phyloP scores from a whole-genome alignment of 345 rosid species.

The Corchorus olitorius region DNA sequence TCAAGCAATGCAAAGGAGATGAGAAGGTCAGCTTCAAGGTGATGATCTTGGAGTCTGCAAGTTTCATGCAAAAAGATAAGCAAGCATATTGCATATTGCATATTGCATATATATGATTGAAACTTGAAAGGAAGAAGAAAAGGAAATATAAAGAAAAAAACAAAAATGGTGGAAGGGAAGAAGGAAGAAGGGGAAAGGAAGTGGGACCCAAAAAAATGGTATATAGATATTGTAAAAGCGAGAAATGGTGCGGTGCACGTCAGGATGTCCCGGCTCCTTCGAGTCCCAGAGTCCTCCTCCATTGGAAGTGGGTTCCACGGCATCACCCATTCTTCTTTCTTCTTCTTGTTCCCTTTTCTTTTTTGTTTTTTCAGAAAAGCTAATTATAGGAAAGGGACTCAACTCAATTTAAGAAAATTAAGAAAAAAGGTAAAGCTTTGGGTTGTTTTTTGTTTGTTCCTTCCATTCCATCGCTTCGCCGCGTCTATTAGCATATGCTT shows the following conservation, averaged over 20 bases:
- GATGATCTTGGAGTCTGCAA: slow-evolving; percentile 18
- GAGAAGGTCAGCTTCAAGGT: slow-evolving; percentile 13
- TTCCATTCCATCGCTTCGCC: slow-evolving; percentile 40
- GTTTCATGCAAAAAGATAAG: not conserved
- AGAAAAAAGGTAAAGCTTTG: not conserved
- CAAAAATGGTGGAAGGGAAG: slow-evolving; percentile 8
- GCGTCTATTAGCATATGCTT: slow-evolving; percentile 39
- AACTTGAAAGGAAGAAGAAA: not conserved
- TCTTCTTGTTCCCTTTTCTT: not conserved
- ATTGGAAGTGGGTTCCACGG: slow-evolving; percentile 75
- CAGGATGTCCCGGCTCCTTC: slow-evolving; percentile 31
- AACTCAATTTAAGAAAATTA: not conserved
- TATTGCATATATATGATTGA: too few relatives aligned
- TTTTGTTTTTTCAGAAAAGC: slow-evolving; percentile 10
- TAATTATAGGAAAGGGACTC: not conserved
- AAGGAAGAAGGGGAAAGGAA: not conserved
- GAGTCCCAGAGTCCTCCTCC: slow-evolving; percentile 48
- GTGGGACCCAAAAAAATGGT: slow-evolving; percentile 20
- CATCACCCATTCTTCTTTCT: slow-evolving; percentile 29
- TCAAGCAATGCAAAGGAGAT: not conserved
- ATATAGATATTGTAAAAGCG: not conserved
- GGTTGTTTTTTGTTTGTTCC: not conserved
- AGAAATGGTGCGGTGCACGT: slow-evolving; percentile 59
- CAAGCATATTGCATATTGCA: not conserved
- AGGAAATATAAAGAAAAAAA: too few relatives aligned